These are phyloP conservation scores for Parachaetomium inaequale DNA, from an alignment of 495 filamentous ascomycete species.

Conservation along the genomic window DNA sequence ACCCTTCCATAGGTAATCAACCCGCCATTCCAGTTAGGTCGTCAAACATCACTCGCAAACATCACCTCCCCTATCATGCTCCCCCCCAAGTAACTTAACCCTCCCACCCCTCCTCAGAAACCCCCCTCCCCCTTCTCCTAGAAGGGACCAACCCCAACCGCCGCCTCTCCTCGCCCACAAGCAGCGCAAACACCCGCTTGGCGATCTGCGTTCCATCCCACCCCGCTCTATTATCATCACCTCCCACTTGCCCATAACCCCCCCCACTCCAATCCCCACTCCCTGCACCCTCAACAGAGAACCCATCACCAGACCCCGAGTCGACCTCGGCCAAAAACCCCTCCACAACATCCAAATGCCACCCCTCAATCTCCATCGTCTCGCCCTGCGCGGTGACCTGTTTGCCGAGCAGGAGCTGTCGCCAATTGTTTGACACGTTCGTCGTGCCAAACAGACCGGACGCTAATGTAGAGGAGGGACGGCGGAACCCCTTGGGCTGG, in stretches of 20 bases:
- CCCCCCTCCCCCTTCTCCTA: slow-evolving; percentile 14
- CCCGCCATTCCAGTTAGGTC: not conserved
- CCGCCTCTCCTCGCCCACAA: slow-evolving; percentile 46
- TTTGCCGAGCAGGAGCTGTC: slow-evolving; percentile 34
- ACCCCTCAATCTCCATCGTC: slow-evolving; percentile 41
- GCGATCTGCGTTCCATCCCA: slow-evolving; percentile 48
- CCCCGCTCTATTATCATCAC: slow-evolving; percentile 7
- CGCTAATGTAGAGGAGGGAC: no score
- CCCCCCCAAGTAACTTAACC: not conserved
- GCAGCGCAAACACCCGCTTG: slow-evolving; percentile 49
- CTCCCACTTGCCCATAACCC: not conserved
- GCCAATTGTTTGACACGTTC: not conserved
- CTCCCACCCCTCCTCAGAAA: not conserved
- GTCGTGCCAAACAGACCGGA: no score
- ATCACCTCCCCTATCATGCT: not conserved
- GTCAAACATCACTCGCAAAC: no score
- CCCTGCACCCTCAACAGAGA: no score
- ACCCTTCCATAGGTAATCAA: not conserved
- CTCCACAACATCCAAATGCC: slow-evolving; percentile 53
- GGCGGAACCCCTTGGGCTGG: no score
- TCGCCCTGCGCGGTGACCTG: slow-evolving; percentile 34
- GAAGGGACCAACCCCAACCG: slow-evolving; percentile 18
- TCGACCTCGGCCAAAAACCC: slow-evolving; percentile 42
- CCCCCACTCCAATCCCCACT: no score
- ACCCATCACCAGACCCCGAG: not conserved